Evolutionary conservation across 2,329 filamentous ascomycete species (phyloP), one percentile per base, ranked within the genome.

Genomic region (Colletotrichum orbiculare): DNA sequence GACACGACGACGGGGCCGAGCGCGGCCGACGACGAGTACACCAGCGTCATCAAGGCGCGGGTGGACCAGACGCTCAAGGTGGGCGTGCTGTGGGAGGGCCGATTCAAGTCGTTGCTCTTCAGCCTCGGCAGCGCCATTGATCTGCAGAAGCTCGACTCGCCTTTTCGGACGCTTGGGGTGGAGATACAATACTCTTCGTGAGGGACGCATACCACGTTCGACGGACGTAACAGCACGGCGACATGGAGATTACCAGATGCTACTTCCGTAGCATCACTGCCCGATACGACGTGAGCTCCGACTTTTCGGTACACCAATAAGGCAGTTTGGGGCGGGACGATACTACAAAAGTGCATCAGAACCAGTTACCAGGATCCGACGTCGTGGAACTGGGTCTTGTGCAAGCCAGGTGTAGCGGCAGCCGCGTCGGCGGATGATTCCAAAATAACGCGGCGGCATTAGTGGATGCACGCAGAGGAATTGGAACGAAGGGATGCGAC

Each of bases 91-190:
- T 99, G 96, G 95, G 95, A 98, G 76, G 94, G 95, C 2, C 86
- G 94, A 59, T 87, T 96, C 65, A 97, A 98, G 81, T 95, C 97
- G 70, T 81, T 99, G 64, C 84, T 99, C 62, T 96, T 98, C 75
- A 97, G 93, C 71, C 84, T 97, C 46, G 96, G 96, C 9, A 93
- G 93, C 62, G 92, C 89, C 54, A 88, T 99, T 60, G 94, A 97
- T 74, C 83, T 96, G 73, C 89, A 88, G 73, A 88, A 87, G 72
- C 83, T 89, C 68, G 91, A 94, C 74, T 90, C 92, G 73, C 90
- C 93, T 43, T 91, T 96, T 73, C 86, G 91, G 67, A 91, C 87
- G 6, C 82, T 96, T 61, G 92, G 92, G 11, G 77, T 96, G 60
- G 92, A 95, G 78, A 83, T 96, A 48, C 92, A 94, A 74, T 96